Base-by-base conservation (phyloP, 768 basidiomycete genomes). In the Tremella fuciformis region DNA sequence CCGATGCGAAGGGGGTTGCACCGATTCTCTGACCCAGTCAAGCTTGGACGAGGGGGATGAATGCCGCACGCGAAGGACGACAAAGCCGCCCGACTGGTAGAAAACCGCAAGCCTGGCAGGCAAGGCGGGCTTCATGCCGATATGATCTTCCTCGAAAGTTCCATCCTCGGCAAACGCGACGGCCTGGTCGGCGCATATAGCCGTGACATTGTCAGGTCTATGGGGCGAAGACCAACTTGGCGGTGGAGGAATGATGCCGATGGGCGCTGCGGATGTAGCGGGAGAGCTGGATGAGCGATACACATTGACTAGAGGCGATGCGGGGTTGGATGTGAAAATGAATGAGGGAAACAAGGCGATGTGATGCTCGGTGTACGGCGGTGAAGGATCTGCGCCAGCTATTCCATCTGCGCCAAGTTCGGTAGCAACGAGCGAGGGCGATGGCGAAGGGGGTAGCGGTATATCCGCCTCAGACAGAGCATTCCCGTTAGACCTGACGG, bases 181-280 rank as follows among this genome's bases (percentile, higher is more conserved):
- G 13, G 72, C 55, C 18, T 71, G 69, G 47, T 74, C 72, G 3
- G 67, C 65, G 18, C 64, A 66, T 25, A 77, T 67, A 2, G 67
- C 67, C 1, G 76, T 77, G n/a, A 77, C 62, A 38, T 68, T 64
- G 41, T 77, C 76, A 2, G 76, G 76, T 39, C 68, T 55, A 48
- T 55, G 55, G 1, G 74, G 74, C 4, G 65, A 67, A 4, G 76
- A 77, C 76, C 76, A 77, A 3, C 76, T 74, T 4, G 76, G 76
- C 3, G 76, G 76, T 7, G 76, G 76, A 21, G 76, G 76, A 13
- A 77, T 73, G 44, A 77, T 64, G 16, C 74, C 76, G 2, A 77
- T 41, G 9, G 70, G 68, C 18, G 48, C 51, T 8, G 58, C 53
- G 47, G 8, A 19, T 1, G 49, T 38, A 2, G 50, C 44, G 16